Percentiles rank a stretch among this genome's conserved stretches.
These are phyloP conservation scores for Scedosporium boydii DNA, from an alignment of 2,329 filamentous ascomycete genomes.

Conservation along the genomic window DNA sequence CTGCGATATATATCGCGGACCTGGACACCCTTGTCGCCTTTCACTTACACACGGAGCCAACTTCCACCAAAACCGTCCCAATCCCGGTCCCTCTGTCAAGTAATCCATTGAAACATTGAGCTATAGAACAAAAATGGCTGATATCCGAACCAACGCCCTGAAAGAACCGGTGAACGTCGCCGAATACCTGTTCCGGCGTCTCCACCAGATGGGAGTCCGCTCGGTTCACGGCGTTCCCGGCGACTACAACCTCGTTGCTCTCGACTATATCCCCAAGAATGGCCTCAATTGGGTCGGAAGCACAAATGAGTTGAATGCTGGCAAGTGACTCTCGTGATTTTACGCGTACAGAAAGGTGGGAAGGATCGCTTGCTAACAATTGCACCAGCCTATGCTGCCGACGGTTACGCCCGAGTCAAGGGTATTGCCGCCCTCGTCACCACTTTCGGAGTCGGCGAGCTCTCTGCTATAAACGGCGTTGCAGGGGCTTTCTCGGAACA, in stretches of 20 bases:
- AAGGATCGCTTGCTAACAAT: constrained; percentile 9
- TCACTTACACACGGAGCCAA: too few species aligned
- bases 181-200: constrained; percentile 57
- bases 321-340: constrained; percentile 28
- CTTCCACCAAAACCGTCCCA: too few species aligned
- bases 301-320: constrained; percentile 65
- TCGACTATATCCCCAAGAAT: constrained; percentile 54
- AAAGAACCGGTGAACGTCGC: constrained; percentile 48
- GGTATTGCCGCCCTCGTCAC: constrained; percentile 63
- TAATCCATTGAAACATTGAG: too few species aligned
- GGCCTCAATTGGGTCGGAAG: constrained; percentile 58
- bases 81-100: too few species aligned
- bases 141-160: constrained; percentile 16
- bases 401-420: constrained; percentile 67
- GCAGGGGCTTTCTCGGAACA: constrained; percentile 67
- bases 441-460: constrained; percentile 66
- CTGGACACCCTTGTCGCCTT: too few species aligned
- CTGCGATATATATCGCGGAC: too few species aligned
- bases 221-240: constrained; percentile 62
- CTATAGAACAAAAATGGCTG: neutral
- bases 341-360: neutral
- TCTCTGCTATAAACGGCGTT: constrained; percentile 65
- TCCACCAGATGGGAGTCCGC: constrained; percentile 53
- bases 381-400: constrained; percentile 59
- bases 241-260: constrained; percentile 61